Evolutionary conservation across 352 stramenopile species (phyloP).

Genomic region (Globisporangium abappressorium): DNA sequence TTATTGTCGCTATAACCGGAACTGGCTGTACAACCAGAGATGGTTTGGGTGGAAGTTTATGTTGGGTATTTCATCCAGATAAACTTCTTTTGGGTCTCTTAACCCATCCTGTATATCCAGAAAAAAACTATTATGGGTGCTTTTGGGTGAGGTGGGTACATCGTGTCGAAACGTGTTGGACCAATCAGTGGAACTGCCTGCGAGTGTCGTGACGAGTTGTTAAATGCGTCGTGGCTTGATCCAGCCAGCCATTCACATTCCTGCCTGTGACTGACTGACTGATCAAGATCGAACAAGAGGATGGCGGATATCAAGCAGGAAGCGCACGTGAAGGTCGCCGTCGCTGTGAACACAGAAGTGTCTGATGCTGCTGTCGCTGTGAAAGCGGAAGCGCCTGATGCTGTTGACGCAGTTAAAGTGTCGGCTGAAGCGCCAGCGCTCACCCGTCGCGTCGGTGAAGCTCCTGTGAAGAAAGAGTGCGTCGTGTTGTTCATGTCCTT

Average conservation of each 20-base stretch:
- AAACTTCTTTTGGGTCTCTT: too few relatives aligned
- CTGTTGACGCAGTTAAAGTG: neutral
- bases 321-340: neutral
- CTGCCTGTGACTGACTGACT: neutral
- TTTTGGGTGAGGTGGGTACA: neutral
- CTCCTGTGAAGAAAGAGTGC: slow-evolving; percentile 47
- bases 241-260: slow-evolving; percentile 5
- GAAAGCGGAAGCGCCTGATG: neutral
- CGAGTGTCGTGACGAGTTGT: neutral
- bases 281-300: slow-evolving; percentile 2
- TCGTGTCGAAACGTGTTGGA: neutral
- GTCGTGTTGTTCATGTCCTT: slow-evolving; percentile 11
- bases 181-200: neutral
- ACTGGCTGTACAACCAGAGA: too few relatives aligned
- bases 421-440: neutral
- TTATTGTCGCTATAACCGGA: too few relatives aligned
- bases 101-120: too few relatives aligned
- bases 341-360: neutral
- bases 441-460: slow-evolving; percentile 24
- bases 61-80: too few relatives aligned
- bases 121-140: neutral
- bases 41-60: too few relatives aligned
- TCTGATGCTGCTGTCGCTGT: neutral
- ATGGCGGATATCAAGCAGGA: slow-evolving; percentile 2
- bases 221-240: neutral